Percentiles rank a stretch among this genome's conserved stretches.
Conservation (phyloP, 2,329 filamentous ascomycete genomes). For the Calonectria leucothoes region DNA sequence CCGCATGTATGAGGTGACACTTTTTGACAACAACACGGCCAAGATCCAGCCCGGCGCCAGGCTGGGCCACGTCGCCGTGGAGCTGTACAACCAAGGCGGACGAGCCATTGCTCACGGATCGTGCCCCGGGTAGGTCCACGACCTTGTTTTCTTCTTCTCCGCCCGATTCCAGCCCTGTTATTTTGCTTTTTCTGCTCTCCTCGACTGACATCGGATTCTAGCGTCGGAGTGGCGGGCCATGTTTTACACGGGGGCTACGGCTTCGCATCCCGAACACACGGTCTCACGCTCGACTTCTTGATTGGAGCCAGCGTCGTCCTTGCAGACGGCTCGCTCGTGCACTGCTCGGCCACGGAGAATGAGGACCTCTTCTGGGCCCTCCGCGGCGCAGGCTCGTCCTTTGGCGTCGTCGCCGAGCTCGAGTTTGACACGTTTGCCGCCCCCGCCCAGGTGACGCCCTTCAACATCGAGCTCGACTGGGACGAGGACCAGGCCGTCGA, state of each 20-base stretch:
- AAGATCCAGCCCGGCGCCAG: constrained; percentile 57
- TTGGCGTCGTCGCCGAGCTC: constrained; percentile 45
- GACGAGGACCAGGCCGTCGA: constrained; percentile 24
- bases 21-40: constrained; percentile 29
- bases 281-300: constrained; percentile 44
- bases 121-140: constrained; percentile 59
- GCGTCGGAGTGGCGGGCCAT: constrained; percentile 45
- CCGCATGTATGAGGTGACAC: constrained; percentile 49
- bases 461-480: constrained; percentile 38
- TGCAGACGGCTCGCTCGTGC: constrained; percentile 39
- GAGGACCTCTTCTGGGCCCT: constrained; percentile 46
- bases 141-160: neutral
- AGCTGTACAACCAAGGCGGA: constrained; percentile 51
- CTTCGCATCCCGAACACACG: constrained; percentile 43
- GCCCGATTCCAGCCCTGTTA: neutral
- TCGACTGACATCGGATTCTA: constrained; percentile 29
- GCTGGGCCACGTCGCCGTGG: constrained; percentile 58
- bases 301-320: constrained; percentile 44
- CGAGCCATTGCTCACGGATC: constrained; percentile 63
- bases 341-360: constrained; percentile 37
- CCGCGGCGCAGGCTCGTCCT: constrained; percentile 46
- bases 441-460: constrained; percentile 33
- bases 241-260: constrained; percentile 46
- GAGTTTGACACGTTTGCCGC: constrained; percentile 42
- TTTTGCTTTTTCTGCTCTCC: accelerated